Conservation (phyloP, 805 yeast genomes). For the Yarrowia divulgata region DNA sequence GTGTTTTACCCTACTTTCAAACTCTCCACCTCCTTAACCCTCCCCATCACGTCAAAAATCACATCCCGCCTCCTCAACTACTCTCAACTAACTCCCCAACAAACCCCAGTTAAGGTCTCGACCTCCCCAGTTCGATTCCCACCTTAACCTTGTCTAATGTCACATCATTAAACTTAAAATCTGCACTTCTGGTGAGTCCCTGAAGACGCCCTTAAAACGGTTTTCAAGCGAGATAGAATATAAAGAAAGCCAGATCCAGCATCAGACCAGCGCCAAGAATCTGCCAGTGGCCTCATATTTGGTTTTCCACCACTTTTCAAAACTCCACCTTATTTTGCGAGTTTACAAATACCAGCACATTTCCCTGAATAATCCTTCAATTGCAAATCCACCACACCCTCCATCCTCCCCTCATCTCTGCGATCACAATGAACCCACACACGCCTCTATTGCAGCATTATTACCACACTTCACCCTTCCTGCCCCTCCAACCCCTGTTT, state of each 20-base stretch:
- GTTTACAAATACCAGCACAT: too few relatives aligned
- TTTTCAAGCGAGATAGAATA: background rate
- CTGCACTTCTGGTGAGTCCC: background rate
- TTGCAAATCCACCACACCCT: too few relatives aligned
- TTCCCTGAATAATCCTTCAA: too few relatives aligned
- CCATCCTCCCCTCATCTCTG: background rate
- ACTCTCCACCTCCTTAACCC: too few relatives aligned
- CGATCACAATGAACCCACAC: too few relatives aligned
- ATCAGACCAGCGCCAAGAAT: background rate
- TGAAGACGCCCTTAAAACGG: background rate
- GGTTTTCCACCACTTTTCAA: background rate
- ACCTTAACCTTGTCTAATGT: too few relatives aligned
- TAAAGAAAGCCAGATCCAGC: background rate
- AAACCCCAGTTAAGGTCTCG: too few relatives aligned
- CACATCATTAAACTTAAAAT: slow-evolving; percentile 6
- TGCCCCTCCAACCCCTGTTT: slow-evolving; percentile 2
- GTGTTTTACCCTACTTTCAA: too few relatives aligned
- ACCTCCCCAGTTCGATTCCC: background rate
- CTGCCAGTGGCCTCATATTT: background rate
- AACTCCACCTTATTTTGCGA: background rate
- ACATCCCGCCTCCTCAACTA: too few relatives aligned
- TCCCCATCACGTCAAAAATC: too few relatives aligned
- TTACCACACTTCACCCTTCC: background rate
- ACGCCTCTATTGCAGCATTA: too few relatives aligned
- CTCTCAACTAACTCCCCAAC: too few relatives aligned